Evolutionary conservation across 306 rosid species (phyloP).

Genomic region (Medicago truncatula): MtrunA17r5.0-ANR NC_053043.1:13479501-13480000

Average conservation of each 20-base stretch:
- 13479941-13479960: conserved; percentile 61
- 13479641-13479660: conserved; percentile 57
- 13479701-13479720: conserved; percentile 91
- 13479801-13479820: conserved; percentile 47
- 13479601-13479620: conserved; percentile 18
- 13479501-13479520: conserved; percentile 60
- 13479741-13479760: conserved; percentile 43
- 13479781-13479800: conserved; percentile 36
- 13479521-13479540: conserved; percentile 48
- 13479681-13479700: conserved; percentile 93
- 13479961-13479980: conserved; percentile 59
- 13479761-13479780: conserved; percentile 67
- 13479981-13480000: conserved; percentile 88
- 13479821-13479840: conserved; percentile 54
- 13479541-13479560: conserved; percentile 24
- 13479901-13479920: conserved; percentile 60
- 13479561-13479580: conserved; percentile 49
- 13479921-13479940: conserved; percentile 40
- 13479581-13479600: conserved; percentile 35
- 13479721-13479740: conserved; percentile 41
- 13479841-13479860: conserved; percentile 73
- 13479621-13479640: conserved; percentile 3
- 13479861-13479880: conserved; percentile 30
- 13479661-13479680: conserved; percentile 76
- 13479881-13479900: conserved; percentile 69